Evolutionary conservation across 768 basidiomycete genomes (phyloP), one percentile per base, ranked within the genome.

Genomic region (Hortiboletus flavorubellus): DNA sequence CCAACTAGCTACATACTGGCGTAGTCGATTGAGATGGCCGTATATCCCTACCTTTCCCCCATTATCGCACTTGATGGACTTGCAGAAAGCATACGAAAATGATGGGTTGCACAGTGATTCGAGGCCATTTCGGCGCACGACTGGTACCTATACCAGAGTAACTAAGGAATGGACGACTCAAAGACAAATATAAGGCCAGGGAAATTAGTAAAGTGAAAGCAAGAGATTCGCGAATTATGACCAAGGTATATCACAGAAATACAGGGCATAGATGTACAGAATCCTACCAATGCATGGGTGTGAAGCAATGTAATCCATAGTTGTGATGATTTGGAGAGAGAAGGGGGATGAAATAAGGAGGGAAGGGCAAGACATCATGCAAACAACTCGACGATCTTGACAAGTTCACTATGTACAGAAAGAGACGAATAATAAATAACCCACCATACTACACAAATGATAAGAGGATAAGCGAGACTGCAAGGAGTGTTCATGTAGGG

Each of bases 261-360:
- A 12, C 50, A 47, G 16, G 35, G 46, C 54, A 48, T 66, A 66
- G 49, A 44, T 46, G 54, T 66, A 59, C 58, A 66, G 2, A 59
- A 62, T 68, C 64, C 68, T 62, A 64, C 48, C 51, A 37, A 60
- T 67, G 65, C 43, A 59, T 51, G 51, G 29, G 46, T 23, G 34
- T 50, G 42, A 54, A 58, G 47, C 29, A 30, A 54, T 45, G 53
- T 15, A 34, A 39, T 46, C 44, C 54, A 46, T 61, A 54, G 55
- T 37, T 54, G 49, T 51, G 45, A 30, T 46, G 50, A n/a, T 56
- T 48, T 18, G 33, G 44, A 41, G 49, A 35, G 45, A 30, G 39
- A 40, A 6, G 3, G 26, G 30, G 15, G 15, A 11, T 40, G 47
- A 52, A 48, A 58, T 46, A 47, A 63, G 46, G 31, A 16, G 31